Conservation (phyloP, 345 rosid species). For the Eucalyptus sideroxylon region DNA sequence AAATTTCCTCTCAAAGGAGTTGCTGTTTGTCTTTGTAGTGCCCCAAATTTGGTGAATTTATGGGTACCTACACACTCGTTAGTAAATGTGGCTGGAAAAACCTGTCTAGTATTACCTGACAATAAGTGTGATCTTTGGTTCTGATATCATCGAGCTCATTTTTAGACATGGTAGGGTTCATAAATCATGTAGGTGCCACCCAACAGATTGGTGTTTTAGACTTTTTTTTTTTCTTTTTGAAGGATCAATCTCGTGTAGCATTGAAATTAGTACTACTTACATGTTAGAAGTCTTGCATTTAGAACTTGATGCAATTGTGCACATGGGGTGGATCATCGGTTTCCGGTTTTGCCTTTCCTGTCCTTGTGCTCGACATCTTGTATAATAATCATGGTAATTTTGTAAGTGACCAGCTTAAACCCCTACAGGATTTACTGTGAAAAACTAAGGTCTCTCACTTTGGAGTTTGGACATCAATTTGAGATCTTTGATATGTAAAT, state of each 20-base stretch:
- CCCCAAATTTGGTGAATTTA: not conserved
- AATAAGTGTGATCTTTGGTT: not conserved
- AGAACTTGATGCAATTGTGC: not conserved
- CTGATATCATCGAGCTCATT: not conserved
- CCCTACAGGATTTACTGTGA: not conserved
- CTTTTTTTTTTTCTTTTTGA: not conserved
- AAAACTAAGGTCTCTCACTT: not conserved
- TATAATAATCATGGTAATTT: not conserved
- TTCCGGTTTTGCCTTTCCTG: not conserved
- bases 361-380: not conserved
- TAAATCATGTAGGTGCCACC: not conserved
- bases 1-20: not conserved
- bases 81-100: not conserved
- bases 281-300: not conserved
- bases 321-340: not conserved
- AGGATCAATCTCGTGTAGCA: not conserved
- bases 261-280: not conserved
- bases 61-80: not conserved
- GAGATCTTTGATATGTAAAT: not conserved
- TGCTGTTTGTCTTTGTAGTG: not conserved
- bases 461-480: not conserved
- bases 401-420: not conserved
- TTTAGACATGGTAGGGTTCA: not conserved
- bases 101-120: not conserved
- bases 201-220: not conserved